Conservation (phyloP, 208 protist genomes). For the Acanthamoeba castellanii region DNA sequence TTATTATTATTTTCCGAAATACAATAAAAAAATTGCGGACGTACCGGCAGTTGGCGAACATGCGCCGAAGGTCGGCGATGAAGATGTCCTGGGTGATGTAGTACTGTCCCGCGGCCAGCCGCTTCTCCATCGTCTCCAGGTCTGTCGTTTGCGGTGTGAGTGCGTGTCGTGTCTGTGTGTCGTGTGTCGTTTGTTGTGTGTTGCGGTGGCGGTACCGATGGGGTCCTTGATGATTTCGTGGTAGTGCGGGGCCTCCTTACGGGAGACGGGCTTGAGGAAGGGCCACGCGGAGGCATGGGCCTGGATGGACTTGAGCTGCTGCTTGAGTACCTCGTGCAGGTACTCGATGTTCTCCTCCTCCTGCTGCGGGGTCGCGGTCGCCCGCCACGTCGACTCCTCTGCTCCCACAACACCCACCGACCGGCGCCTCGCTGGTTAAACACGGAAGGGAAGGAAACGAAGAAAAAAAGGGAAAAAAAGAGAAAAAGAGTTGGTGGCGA, state of each 20-base stretch:
- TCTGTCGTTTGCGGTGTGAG: background rate
- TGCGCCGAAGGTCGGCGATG: constrained; percentile 84
- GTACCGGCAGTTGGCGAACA: constrained; percentile 85
- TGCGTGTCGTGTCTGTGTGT: background rate
- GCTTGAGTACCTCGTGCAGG: constrained; percentile 36
- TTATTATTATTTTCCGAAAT: no score
- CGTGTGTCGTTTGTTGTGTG: background rate
- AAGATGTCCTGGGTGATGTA: constrained; percentile 87
- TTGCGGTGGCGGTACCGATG: constrained; percentile 71
- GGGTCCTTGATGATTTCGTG: constrained; percentile 86
- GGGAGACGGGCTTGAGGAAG: constrained; percentile 85
- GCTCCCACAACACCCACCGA: background rate
- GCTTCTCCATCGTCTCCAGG: constrained; percentile 79
- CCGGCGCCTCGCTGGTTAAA: background rate
- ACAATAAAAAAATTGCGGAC: background rate
- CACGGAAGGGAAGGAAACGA: background rate
- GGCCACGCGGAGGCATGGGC: constrained; percentile 83
- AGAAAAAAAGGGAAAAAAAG: background rate
- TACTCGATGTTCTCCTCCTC: constrained; percentile 56
- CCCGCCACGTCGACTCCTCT: constrained; percentile 27
- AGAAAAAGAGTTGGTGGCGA: background rate
- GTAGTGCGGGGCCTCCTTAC: constrained; percentile 85
- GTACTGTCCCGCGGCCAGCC: constrained; percentile 71
- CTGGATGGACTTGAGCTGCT: constrained; percentile 63
- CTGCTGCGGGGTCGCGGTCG: background rate